phyloP scores from a whole-genome alignment of 805 yeast species.

The Blastobotrys peoriensis region DNA sequence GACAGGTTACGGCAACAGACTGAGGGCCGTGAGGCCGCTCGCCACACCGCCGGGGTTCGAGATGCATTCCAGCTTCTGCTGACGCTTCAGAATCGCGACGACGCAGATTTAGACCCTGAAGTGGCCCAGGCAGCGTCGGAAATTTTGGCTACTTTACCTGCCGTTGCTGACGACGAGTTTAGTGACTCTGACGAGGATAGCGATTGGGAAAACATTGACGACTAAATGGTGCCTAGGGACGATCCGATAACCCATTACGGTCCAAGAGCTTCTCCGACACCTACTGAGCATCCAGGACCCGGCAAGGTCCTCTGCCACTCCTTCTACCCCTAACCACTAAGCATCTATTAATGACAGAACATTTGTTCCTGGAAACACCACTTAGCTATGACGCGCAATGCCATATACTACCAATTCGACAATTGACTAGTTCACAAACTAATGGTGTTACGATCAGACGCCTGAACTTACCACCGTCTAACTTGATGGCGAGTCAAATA shows the following conservation, averaged over 20 bases:
- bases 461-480: no score
- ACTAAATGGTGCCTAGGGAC: not conserved
- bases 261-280: no score
- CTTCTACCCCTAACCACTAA: no score
- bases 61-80: conserved; percentile 37
- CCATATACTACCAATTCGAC: no score
- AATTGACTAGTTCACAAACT: no score
- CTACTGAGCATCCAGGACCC: no score
- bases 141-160: conserved; percentile 54
- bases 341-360: no score
- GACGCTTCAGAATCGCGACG: conserved; percentile 34
- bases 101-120: conserved; percentile 51
- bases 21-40: conserved; percentile 25
- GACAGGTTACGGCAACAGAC: conserved; percentile 17
- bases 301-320: no score
- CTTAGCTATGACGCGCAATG: no score
- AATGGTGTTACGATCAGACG: no score
- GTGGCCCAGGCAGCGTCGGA: conserved; percentile 46
- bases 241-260: conserved; percentile 23
- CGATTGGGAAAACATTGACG: conserved; percentile 11
- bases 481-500: no score
- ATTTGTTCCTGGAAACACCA: no score
- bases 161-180: conserved; percentile 33
- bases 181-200: conserved; percentile 30
- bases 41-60: conserved; percentile 35